Evolutionary conservation across 768 basidiomycete species (phyloP).

Genomic region (Phanerochaete carnosa): DNA sequence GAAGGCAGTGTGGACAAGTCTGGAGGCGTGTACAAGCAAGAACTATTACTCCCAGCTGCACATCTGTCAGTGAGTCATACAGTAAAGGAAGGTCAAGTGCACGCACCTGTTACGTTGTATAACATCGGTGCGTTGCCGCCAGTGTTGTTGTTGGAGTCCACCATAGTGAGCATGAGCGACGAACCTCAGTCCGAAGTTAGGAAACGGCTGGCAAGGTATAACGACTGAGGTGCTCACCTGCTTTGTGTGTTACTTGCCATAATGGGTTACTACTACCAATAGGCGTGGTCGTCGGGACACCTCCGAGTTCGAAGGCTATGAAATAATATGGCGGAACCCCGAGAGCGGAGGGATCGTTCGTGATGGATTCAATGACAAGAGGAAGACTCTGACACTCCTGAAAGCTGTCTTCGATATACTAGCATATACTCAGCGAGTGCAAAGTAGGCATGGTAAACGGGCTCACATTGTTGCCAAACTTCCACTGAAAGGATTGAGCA

Average conservation of each 20-base stretch:
- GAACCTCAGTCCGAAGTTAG: slow-evolving; percentile 31
- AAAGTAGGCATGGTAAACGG: too few relatives aligned
- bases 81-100: not conserved
- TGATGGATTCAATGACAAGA: slow-evolving; percentile 23
- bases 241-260: slow-evolving; percentile 38
- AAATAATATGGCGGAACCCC: slow-evolving; percentile 38
- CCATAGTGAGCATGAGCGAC: slow-evolving; percentile 39
- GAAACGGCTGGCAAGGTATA: too few relatives aligned
- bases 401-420: slow-evolving; percentile 16
- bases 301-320: slow-evolving; percentile 37
- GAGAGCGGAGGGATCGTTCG: slow-evolving; percentile 16
- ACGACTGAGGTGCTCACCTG: slow-evolving; percentile 30
- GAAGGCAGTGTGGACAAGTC: slow-evolving; percentile 26
- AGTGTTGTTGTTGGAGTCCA: slow-evolving; percentile 40
- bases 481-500: slow-evolving; percentile 32
- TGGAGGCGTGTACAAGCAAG: slow-evolving; percentile 20
- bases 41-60: slow-evolving; percentile 29
- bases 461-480: slow-evolving; percentile 29
- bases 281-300: slow-evolving; percentile 29
- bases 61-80: not conserved
- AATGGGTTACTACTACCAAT: slow-evolving; percentile 32
- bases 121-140: slow-evolving; percentile 35
- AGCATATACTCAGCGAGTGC: not conserved
- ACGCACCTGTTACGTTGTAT: not conserved
- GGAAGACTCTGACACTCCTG: slow-evolving; percentile 21